Evolutionary conservation across 2,329 filamentous ascomycete species (phyloP).

Genomic region (Scedosporium boydii): DNA sequence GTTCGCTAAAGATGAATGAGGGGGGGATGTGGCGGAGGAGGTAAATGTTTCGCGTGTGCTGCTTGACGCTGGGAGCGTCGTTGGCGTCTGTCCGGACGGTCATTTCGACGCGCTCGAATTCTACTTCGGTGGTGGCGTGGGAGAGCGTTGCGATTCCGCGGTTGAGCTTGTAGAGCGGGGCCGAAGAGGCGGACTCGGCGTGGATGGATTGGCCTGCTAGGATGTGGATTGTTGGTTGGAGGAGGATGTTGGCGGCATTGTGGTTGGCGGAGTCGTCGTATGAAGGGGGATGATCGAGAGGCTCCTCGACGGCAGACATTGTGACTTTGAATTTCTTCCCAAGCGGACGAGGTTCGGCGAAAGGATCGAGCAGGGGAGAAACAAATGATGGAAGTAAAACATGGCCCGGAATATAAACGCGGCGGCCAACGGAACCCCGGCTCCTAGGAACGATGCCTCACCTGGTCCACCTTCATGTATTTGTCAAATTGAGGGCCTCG

Average conservation of each 20-base stretch:
- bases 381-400: too few relatives aligned
- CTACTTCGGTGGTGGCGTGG: conserved; percentile 12
- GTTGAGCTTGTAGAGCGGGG: conserved; percentile 16
- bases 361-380: too few relatives aligned
- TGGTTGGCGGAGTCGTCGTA: neutral
- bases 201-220: conserved; percentile 16
- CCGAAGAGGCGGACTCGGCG: conserved; percentile 13
- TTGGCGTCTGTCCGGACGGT: conserved; percentile 11
- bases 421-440: too few relatives aligned
- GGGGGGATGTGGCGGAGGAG: conserved; percentile 20
- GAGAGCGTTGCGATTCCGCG: conserved; percentile 13
- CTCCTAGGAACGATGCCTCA: too few relatives aligned
- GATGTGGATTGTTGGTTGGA: conserved; percentile 16
- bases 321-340: too few relatives aligned
- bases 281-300: neutral
- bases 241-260: conserved; percentile 9
- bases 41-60: conserved; percentile 22
- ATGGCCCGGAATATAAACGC: too few relatives aligned
- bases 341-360: too few relatives aligned
- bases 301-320: neutral
- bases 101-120: conserved; percentile 15
- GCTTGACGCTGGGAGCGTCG: conserved; percentile 16
- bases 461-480: too few relatives aligned
- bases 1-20: neutral
- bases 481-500: too few relatives aligned